Conservation (phyloP, 176 grass and related monocot genomes). For the Canna indica region DNA sequence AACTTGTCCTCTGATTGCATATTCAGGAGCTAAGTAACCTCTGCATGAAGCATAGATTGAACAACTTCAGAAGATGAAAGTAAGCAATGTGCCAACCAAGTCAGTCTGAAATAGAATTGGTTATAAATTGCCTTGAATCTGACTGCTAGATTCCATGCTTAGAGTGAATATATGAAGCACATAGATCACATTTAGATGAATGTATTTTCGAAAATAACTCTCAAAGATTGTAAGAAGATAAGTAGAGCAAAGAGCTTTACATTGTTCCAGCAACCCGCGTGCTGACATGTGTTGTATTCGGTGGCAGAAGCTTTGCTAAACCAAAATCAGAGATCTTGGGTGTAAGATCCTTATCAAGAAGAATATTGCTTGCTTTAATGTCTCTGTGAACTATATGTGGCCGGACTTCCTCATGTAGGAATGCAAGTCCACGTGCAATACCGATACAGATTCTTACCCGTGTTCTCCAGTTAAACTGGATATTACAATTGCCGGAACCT, state of each 20-base stretch:
- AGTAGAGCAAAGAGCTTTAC: constrained; percentile 17
- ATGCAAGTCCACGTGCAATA: constrained; percentile 65
- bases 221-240: too few relatives aligned
- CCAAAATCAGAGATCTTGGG: constrained; percentile 89
- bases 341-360: constrained; percentile 65
- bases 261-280: constrained; percentile 87
- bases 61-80: constrained; percentile 16
- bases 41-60: constrained; percentile 22
- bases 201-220: too few relatives aligned
- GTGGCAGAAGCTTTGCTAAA: constrained; percentile 59
- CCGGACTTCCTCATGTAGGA: constrained; percentile 67
- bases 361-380: constrained; percentile 96
- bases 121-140: background rate
- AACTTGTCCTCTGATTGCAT: constrained; percentile 83
- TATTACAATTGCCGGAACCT: constrained; percentile 45
- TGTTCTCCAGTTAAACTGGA: constrained; percentile 55
- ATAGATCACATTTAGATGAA: background rate
- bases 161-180: background rate
- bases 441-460: constrained; percentile 72
- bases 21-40: constrained; percentile 85
- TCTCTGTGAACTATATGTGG: constrained; percentile 78
- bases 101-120: background rate
- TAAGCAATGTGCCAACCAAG: background rate
- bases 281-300: constrained; percentile 79
- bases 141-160: background rate